Evolutionary conservation across 331 rosid genomes (phyloP).

Genomic region (Arachis monticola): DNA sequence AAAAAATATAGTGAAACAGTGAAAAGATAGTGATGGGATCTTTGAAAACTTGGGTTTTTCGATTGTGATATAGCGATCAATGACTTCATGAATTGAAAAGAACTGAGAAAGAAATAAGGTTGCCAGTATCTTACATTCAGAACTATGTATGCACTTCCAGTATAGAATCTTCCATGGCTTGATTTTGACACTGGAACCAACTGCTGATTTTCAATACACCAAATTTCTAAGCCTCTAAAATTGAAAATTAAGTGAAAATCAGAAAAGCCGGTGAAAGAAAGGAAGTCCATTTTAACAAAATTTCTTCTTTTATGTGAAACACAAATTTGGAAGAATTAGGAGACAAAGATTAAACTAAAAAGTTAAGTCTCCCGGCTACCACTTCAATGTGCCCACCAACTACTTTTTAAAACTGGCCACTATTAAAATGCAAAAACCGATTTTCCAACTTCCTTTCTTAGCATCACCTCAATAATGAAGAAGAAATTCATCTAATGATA

Average conservation of each 20-base stretch:
- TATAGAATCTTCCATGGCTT: conserved; percentile 72
- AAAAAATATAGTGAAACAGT: background rate
- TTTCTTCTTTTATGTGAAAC: conserved; percentile 9
- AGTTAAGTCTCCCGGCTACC: background rate
- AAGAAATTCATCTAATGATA: conserved; percentile 18
- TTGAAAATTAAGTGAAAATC: conserved; percentile 54
- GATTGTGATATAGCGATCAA: conserved; percentile 2
- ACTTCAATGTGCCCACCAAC: conserved; percentile 6
- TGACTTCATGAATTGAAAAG: conserved; percentile 20
- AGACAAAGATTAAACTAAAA: background rate
- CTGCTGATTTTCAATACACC: conserved; percentile 84
- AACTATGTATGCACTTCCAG: conserved; percentile 85
- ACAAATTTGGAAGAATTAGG: conserved; percentile 28
- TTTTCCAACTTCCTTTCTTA: background rate
- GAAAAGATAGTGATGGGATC: conserved; percentile 16
- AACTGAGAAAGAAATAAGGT: conserved; percentile 40
- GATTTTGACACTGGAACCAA: conserved; percentile 69
- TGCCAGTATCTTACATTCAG: conserved; percentile 68
- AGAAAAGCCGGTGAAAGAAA: conserved; percentile 40
- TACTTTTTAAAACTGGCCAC: conserved; percentile 12
- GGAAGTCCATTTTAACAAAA: conserved; percentile 21
- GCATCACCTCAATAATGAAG: background rate
- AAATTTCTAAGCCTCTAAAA: conserved; percentile 82
- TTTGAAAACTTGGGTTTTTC: conserved; percentile 23
- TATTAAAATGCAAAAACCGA: conserved; percentile 7